Conservation (phyloP, 257 asterid species). For the Verbena officinalis region DNA sequence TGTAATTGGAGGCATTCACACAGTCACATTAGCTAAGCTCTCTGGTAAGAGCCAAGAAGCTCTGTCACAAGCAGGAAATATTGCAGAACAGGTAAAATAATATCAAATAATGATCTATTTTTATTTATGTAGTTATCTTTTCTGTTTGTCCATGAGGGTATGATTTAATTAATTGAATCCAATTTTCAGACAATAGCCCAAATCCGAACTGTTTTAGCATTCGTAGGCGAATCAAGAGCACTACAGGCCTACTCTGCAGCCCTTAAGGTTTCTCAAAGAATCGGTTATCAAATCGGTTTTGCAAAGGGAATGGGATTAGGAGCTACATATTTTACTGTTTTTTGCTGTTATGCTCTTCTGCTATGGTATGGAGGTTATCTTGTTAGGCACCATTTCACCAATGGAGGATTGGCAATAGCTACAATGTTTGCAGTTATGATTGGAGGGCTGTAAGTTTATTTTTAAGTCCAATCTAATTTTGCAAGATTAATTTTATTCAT, state of each 20-base stretch:
- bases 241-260: constrained; percentile 74
- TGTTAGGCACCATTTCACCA: constrained; percentile 82
- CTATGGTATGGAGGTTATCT: constrained; percentile 94
- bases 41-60: constrained; percentile 78
- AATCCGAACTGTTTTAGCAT: constrained; percentile 78
- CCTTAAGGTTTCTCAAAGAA: constrained; percentile 58
- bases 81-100: constrained; percentile 68
- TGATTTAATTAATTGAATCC: constrained; percentile 29
- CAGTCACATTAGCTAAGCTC: constrained; percentile 69
- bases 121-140: not conserved
- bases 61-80: constrained; percentile 88
- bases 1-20: constrained; percentile 75
- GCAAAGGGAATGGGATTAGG: constrained; percentile 85
- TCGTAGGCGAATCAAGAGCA: constrained; percentile 94
- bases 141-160: not conserved
- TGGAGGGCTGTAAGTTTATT: constrained; percentile 85
- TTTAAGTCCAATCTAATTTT: not conserved
- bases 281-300: constrained; percentile 79
- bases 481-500: not conserved
- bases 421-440: constrained; percentile 96
- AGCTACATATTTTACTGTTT: constrained; percentile 85
- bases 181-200: constrained; percentile 71
- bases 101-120: not conserved
- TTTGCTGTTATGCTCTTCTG: constrained; percentile 86
- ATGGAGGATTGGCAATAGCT: constrained; percentile 92